A percentile compares a stretch with the other conserved stretches of the same genome.
Evolutionary conservation across 2,329 filamentous ascomycete genomes (phyloP).

Genomic region (Scolecobasidium constrictum): DNA sequence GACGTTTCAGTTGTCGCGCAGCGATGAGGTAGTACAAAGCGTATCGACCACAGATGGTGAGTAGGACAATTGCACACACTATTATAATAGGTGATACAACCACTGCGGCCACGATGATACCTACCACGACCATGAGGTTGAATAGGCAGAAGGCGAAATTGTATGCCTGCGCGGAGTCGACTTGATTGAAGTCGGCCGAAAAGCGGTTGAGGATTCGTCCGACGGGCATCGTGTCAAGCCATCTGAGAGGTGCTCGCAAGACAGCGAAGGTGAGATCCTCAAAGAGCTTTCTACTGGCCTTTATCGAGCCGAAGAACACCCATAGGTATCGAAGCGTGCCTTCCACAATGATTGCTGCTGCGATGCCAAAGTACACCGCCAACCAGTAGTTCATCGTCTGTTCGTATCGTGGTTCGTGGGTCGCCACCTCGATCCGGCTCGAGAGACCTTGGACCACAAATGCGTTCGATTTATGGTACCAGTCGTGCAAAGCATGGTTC

Average conservation of each 20-base stretch:
- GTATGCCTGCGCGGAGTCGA: constrained; percentile 38
- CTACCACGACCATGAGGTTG: constrained; percentile 43
- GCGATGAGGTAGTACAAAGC: constrained; percentile 55
- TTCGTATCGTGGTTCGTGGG: neutral
- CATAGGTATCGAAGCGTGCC: constrained; percentile 53
- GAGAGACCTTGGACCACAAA: neutral
- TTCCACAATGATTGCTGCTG: constrained; percentile 44
- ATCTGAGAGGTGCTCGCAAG: constrained; percentile 53
- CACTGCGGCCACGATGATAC: constrained; percentile 53
- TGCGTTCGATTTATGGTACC: neutral
- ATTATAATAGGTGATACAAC: constrained; percentile 60
- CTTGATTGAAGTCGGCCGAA: constrained; percentile 63
- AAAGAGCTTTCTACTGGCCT: constrained; percentile 59
- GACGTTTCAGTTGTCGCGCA: constrained; percentile 63
- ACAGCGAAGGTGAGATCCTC: constrained; percentile 55
- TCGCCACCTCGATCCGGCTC: neutral
- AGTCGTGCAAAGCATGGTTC: neutral
- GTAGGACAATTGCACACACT: constrained; percentile 46
- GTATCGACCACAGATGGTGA: constrained; percentile 47
- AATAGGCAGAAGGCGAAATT: constrained; percentile 7
- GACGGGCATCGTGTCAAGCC: constrained; percentile 64
- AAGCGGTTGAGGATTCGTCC: constrained; percentile 70
- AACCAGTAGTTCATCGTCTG: constrained; percentile 49
- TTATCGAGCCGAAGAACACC: constrained; percentile 54
- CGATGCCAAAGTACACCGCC: constrained; percentile 53